These are phyloP conservation scores for Eremochloa ophiuroides DNA, from an alignment of 176 grass and related monocot genomes.

Conservation along the genomic window DNA sequence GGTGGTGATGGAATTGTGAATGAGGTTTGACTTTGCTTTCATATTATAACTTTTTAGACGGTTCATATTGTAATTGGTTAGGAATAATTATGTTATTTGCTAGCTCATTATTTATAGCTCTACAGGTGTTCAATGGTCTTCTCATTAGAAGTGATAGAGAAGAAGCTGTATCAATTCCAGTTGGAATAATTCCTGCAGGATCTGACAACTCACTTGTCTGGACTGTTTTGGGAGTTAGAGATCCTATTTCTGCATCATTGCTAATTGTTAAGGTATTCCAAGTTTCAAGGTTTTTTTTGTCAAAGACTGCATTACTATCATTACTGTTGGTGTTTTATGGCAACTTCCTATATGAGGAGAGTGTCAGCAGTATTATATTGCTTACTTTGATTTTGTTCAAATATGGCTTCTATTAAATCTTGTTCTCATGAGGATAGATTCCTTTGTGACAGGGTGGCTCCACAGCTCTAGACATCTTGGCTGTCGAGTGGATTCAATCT, in stretches of 20 bases:
- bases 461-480: conserved; percentile 73
- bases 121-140: conserved; percentile 94
- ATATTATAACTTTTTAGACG: neutral
- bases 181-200: conserved; percentile 98
- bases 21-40: conserved; percentile 59
- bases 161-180: conserved; percentile 91
- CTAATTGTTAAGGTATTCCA: conserved; percentile 79
- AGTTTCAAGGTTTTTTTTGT: neutral
- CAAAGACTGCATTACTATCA: neutral
- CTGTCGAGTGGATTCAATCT: conserved; percentile 88
- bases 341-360: neutral
- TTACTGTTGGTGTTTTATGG: neutral
- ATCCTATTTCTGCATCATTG: conserved; percentile 94
- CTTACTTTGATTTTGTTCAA: neutral
- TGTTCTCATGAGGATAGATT: conserved; percentile 23
- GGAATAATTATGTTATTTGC: conserved; percentile 9
- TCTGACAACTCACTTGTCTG: conserved; percentile 98
- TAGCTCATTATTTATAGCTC: conserved; percentile 25
- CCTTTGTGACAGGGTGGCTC: conserved; percentile 63
- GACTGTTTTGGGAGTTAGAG: conserved; percentile 93
- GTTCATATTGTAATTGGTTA: conserved; percentile 12
- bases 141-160: conserved; percentile 77
- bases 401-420: neutral
- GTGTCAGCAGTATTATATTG: conserved; percentile 2
- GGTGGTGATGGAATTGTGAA: conserved; percentile 99